Percentiles rank a stretch among this genome's conserved stretches.
Conservation (phyloP, 257 asterid genomes). For the Nicotiana otophora region DNA sequence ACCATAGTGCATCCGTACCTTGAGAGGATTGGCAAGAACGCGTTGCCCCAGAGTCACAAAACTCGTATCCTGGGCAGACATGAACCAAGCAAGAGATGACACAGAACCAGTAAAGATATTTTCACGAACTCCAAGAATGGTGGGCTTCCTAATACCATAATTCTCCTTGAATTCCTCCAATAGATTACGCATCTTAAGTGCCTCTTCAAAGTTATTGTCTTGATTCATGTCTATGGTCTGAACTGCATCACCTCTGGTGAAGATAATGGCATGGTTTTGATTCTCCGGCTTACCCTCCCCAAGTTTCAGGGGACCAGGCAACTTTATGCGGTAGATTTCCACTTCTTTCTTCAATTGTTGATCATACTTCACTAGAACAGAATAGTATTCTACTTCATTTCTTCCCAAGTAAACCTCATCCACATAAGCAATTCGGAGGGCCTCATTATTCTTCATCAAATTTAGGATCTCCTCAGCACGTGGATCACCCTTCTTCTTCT, state of each 20-base stretch:
- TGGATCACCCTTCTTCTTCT: conserved; percentile 61
- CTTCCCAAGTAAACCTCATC: conserved; percentile 76
- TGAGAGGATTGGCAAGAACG: conserved; percentile 82
- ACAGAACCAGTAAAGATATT: conserved; percentile 95
- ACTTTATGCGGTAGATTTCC: conserved; percentile 75
- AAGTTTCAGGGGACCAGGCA: conserved; percentile 89
- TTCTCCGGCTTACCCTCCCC: conserved; percentile 99
- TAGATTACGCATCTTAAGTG: conserved; percentile 88
- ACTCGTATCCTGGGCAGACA: conserved; percentile 98
- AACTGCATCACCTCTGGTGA: conserved; percentile 92
- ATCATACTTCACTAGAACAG: conserved; percentile 91
- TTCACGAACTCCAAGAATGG: conserved; percentile 94
- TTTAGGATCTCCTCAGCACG: conserved; percentile 84
- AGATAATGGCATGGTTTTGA: conserved; percentile 92
- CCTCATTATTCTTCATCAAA: conserved; percentile 81
- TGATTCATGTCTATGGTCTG: conserved; percentile 98
- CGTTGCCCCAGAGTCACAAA: conserved; percentile 95
- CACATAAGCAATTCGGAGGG: conserved; percentile 90
- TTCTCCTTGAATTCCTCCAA: conserved; percentile 75
- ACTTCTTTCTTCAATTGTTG: conserved; percentile 66
- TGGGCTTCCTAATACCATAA: conserved; percentile 79
- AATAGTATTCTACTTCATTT: conserved; percentile 69
- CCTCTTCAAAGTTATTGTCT: conserved; percentile 93
- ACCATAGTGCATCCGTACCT: conserved; percentile 95
- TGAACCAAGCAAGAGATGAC: conserved; percentile 91